Evolutionary conservation across 2,329 filamentous ascomycete species (phyloP).

Genomic region (Hypomyces perniciosus): DNA sequence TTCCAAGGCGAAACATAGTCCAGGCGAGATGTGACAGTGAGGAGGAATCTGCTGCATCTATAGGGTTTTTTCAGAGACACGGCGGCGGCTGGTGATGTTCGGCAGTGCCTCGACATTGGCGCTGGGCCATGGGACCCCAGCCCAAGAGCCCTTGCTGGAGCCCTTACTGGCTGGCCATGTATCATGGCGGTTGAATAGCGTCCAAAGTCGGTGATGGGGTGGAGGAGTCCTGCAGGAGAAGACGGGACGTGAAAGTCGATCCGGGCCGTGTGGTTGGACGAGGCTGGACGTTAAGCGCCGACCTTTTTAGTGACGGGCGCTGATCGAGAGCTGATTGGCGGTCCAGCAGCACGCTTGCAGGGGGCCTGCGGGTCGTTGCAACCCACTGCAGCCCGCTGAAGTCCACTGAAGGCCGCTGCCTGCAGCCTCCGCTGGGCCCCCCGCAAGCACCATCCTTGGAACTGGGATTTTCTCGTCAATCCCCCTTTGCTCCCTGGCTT

Average conservation of each 20-base stretch:
- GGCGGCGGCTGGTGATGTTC: constrained; percentile 45
- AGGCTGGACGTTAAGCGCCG: constrained; percentile 35
- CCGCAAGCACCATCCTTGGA: too few species aligned
- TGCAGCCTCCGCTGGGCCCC: not conserved
- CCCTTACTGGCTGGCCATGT: constrained; percentile 29
- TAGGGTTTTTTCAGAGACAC: constrained; percentile 46
- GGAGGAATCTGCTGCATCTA: constrained; percentile 36
- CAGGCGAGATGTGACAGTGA: constrained; percentile 42
- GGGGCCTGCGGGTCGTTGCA: not conserved
- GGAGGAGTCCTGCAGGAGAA: constrained; percentile 22
- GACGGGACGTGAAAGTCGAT: constrained; percentile 14
- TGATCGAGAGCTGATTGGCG: constrained; percentile 20
- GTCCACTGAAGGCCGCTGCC: not conserved
- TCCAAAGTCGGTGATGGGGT: constrained; percentile 25
- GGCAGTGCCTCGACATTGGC: constrained; percentile 33
- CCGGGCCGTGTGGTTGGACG: constrained; percentile 36
- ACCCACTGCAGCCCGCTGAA: constrained; percentile 8
- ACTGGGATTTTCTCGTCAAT: too few species aligned
- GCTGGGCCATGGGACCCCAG: constrained; percentile 12
- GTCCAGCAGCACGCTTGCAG: constrained; percentile 4
- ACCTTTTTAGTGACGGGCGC: constrained; percentile 13
- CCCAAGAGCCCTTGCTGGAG: constrained; percentile 21
- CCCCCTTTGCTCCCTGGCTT: too few species aligned
- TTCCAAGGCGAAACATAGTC: constrained; percentile 44
- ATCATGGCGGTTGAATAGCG: constrained; percentile 35